Base-by-base conservation (phyloP, 306 rosid genomes). In the Citrullus mucosospermus region DNA sequence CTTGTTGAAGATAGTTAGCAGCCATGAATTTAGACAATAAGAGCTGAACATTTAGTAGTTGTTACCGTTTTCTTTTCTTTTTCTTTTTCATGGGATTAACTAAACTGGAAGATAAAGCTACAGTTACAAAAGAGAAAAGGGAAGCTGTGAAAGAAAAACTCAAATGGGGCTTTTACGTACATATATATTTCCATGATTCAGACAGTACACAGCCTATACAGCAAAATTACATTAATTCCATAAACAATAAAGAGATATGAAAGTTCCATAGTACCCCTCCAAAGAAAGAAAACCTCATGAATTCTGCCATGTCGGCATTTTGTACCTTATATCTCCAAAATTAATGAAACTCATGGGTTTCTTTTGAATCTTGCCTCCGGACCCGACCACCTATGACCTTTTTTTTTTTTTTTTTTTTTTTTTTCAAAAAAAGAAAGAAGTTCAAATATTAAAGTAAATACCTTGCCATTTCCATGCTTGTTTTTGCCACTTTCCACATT, bases 301-400 rank as follows among this genome's bases (percentile, higher is more conserved):
- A 73, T 73, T 62, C 58, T 73, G 78, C 48, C 46, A 17, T 73
- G 78, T 51, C 18, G 46, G 48, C 70, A 60, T 41, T 58, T 43
- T 77, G 50, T 78, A 66, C 36, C 41, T 63, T 61, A 48, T 73
- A 85, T 32, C 82, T 59, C 77, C 60, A 32, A 78, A 84, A 81
- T 88, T 86, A 90, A 88, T 86, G 91, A 79, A 55, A 83, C 86
- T 92, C 96, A 90, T 87, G 97, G 89, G 88, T 78, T 88, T 89
- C 95, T 80, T 82, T 48, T 87, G 91, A 81, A 77, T 46, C 69
- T 83, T 36, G 56, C 85, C 75, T 58, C 75, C 78, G 80, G 80
- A 78, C 85, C 77, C 60, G 12, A 32, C 72, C 56, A 43, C 72
- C 73, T 61, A 60, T 61, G 58, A 81, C 66, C 61, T 6, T 9